phyloP scores from a whole-genome alignment of 495 filamentous ascomycete species.

The Trichoderma reesei region DNA sequence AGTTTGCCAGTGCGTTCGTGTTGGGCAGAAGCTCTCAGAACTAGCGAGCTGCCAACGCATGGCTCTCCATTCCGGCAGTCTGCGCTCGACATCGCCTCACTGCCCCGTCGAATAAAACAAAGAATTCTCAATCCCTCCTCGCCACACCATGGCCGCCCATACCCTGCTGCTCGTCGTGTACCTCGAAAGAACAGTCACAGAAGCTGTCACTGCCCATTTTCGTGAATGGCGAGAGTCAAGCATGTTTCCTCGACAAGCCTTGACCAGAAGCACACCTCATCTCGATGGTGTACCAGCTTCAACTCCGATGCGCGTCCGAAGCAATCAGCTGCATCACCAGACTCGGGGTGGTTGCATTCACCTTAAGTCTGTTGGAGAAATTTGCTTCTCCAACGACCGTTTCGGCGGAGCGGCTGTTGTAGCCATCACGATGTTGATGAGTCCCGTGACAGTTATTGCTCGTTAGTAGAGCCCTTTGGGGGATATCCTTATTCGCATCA shows the following conservation, averaged over 20 bases:
- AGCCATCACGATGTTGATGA: background rate
- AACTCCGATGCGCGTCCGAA: background rate
- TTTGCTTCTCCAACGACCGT: background rate
- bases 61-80: background rate
- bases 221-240: background rate
- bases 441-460: background rate
- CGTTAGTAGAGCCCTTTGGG: background rate
- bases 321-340: background rate
- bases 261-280: background rate
- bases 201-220: background rate
- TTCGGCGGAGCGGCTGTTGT: slow-evolving; percentile 5
- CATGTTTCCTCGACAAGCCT: background rate
- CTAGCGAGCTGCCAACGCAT: background rate
- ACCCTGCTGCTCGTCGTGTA: background rate
- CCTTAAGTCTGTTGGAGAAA: background rate
- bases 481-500: background rate
- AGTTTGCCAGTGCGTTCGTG: background rate
- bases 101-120: background rate
- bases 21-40: background rate
- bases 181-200: background rate
- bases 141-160: background rate
- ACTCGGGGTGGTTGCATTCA: background rate
- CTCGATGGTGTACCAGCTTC: background rate
- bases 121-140: background rate
- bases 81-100: background rate